phyloP scores from a whole-genome alignment of 2,329 filamentous ascomycete species.

The Microdochium trichocladiopsis region DNA sequence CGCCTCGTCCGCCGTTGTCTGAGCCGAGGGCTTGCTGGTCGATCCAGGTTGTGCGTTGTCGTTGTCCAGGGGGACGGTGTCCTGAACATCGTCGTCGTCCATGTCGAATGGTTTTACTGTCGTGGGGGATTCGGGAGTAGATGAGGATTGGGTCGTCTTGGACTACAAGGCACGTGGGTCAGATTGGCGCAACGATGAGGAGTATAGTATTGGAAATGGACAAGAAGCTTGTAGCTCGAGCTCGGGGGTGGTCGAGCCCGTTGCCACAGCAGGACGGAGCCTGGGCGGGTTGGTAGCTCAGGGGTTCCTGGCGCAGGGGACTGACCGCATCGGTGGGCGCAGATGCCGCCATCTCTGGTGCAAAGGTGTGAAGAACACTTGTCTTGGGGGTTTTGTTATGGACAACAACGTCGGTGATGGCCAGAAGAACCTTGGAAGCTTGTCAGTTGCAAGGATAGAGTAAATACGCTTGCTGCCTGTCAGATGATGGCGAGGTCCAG shows the following conservation, averaged over 20 bases:
- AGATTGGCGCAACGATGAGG: slow-evolving; percentile 4
- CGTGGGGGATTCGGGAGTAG: slow-evolving; percentile 56
- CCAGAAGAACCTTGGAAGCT: no score
- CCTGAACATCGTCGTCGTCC: slow-evolving; percentile 64
- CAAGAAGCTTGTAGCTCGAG: background rate
- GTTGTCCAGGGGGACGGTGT: slow-evolving; percentile 42
- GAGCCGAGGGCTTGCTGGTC: slow-evolving; percentile 23
- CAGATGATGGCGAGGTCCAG: background rate
- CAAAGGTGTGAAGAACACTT: background rate
- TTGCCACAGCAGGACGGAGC: background rate
- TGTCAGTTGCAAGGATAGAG: background rate
- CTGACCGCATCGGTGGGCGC: background rate
- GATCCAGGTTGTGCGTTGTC: slow-evolving; percentile 24
- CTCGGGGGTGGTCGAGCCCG: background rate
- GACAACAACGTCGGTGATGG: background rate
- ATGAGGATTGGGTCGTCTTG: slow-evolving; percentile 31
- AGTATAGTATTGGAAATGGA: slow-evolving; percentile 5
- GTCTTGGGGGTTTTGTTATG: background rate
- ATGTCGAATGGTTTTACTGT: slow-evolving; percentile 59
- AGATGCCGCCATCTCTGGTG: background rate
- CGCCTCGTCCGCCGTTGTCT: slow-evolving; percentile 23
- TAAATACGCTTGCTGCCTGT: background rate
- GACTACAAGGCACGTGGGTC: slow-evolving; percentile 20
- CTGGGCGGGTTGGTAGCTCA: background rate
- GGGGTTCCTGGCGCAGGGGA: background rate